These are phyloP conservation scores for Geopyxis carbonaria DNA, from an alignment of 495 filamentous ascomycete species.

Conservation along the genomic window DNA sequence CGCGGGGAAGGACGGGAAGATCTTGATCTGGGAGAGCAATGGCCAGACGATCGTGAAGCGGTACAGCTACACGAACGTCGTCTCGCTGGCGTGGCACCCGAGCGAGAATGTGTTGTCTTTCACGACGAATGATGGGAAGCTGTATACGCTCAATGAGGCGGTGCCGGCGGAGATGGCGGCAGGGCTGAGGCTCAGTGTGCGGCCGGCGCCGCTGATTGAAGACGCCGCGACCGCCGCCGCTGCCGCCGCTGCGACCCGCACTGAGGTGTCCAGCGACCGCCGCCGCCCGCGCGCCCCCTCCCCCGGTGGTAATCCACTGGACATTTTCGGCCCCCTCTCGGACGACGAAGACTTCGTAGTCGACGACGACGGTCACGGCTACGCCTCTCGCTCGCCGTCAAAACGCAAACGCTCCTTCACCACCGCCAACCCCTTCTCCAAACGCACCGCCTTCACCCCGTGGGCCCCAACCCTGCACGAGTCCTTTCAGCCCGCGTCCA, in stretches of 20 bases:
- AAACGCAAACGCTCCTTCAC: constrained; percentile 41
- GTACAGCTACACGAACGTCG: constrained; percentile 63
- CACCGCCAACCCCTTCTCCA: constrained; percentile 28
- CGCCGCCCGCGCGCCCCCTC: constrained; percentile 30
- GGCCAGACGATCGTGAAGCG: constrained; percentile 56
- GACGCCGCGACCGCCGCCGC: background rate
- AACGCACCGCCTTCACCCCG: constrained; percentile 23
- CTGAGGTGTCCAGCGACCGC: constrained; percentile 1
- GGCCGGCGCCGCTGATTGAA: constrained; percentile 55
- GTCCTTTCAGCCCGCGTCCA: constrained; percentile 82
- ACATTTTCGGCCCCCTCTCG: constrained; percentile 32
- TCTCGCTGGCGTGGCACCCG: constrained; percentile 82
- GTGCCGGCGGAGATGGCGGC: constrained; percentile 47
- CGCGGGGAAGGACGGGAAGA: constrained; percentile 63
- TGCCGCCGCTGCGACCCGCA: constrained; percentile 6
- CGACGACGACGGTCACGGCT: constrained; percentile 27
- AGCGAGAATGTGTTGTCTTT: constrained; percentile 73
- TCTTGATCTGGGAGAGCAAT: constrained; percentile 78
- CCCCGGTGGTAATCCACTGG: constrained; percentile 45
- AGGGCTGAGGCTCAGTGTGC: constrained; percentile 38
- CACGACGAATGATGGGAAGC: constrained; percentile 74
- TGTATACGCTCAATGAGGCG: constrained; percentile 73
- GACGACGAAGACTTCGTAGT: constrained; percentile 26
- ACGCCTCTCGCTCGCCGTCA: constrained; percentile 47
- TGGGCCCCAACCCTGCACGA: constrained; percentile 58